Percentiles rank a stretch among this genome's conserved stretches.
These are phyloP conservation scores for Podospora tetraspora DNA, from an alignment of 495 filamentous ascomycete genomes.

Conservation along the genomic window DNA sequence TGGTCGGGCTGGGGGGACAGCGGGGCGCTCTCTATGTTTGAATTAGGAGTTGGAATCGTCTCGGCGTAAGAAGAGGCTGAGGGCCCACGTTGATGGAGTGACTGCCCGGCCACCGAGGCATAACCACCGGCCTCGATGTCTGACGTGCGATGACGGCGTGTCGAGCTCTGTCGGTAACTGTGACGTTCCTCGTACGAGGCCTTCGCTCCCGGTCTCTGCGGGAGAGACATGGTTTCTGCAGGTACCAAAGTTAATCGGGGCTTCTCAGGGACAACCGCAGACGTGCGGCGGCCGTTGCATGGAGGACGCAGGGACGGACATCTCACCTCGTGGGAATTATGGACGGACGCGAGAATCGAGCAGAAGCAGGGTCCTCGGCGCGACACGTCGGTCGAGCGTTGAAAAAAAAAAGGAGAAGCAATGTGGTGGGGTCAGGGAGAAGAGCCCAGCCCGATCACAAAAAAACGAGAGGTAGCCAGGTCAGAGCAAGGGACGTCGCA, in stretches of 20 bases:
- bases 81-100: slow-evolving; percentile 45
- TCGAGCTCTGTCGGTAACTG: slow-evolving; percentile 62
- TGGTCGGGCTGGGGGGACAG: slow-evolving; percentile 33
- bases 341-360: background rate
- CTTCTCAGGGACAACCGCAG: background rate
- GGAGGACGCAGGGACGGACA: background rate
- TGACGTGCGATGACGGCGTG: slow-evolving; percentile 55
- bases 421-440: background rate
- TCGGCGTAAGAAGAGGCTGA: slow-evolving; percentile 47
- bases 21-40: slow-evolving; percentile 41
- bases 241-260: slow-evolving; percentile 15
- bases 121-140: slow-evolving; percentile 62
- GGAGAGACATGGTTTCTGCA: slow-evolving; percentile 56
- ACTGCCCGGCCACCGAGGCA: slow-evolving; percentile 31
- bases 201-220: slow-evolving; percentile 57
- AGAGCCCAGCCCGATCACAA: background rate
- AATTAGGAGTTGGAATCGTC: slow-evolving; percentile 45
- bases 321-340: background rate
- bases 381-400: background rate
- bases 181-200: slow-evolving; percentile 54
- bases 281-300: background rate
- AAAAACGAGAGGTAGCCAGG: background rate
- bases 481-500: background rate
- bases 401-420: background rate
- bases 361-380: background rate